Percentiles rank a stretch among this genome's conserved stretches.
Conservation (phyloP, 1,284 basidiomycete species). For the Phlebopus sp. region DNA sequence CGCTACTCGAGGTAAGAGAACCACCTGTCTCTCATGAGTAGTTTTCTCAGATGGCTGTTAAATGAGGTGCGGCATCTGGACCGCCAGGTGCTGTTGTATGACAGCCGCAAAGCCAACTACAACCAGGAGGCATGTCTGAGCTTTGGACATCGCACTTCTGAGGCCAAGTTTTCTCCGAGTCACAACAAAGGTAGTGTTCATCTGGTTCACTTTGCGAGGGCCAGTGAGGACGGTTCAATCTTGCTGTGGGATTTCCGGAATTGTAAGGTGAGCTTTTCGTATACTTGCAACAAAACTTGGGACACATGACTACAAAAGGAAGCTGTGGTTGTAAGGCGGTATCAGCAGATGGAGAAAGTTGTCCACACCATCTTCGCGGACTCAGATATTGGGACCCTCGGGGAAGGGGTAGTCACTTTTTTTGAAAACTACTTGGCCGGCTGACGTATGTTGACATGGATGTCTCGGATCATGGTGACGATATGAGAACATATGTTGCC, state of each 20-base stretch:
- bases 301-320: conserved; percentile 30
- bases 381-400: conserved; percentile 41
- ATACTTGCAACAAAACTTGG: conserved; percentile 14
- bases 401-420: conserved; percentile 39
- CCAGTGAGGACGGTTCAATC: conserved; percentile 44
- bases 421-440: conserved; percentile 32
- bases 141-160: conserved; percentile 41
- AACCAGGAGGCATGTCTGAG: conserved; percentile 38
- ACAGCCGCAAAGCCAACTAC: conserved; percentile 40
- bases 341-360: conserved; percentile 34
- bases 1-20: conserved; percentile 45
- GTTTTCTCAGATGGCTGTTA: conserved; percentile 15
- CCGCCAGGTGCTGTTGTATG: conserved; percentile 47
- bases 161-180: conserved; percentile 18
- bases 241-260: conserved; percentile 52
- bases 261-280: conserved; percentile 34
- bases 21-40: conserved; percentile 14
- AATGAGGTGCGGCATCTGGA: conserved; percentile 47
- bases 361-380: conserved; percentile 43
- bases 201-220: conserved; percentile 43
- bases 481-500: not conserved
- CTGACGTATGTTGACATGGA: conserved; percentile 6
- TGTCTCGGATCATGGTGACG: not conserved
- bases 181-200: conserved; percentile 33
- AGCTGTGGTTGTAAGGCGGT: conserved; percentile 31